These are phyloP conservation scores for Beauveria pseudobassiana DNA, from an alignment of 2,329 filamentous ascomycete genomes.

Conservation along the genomic window DNA sequence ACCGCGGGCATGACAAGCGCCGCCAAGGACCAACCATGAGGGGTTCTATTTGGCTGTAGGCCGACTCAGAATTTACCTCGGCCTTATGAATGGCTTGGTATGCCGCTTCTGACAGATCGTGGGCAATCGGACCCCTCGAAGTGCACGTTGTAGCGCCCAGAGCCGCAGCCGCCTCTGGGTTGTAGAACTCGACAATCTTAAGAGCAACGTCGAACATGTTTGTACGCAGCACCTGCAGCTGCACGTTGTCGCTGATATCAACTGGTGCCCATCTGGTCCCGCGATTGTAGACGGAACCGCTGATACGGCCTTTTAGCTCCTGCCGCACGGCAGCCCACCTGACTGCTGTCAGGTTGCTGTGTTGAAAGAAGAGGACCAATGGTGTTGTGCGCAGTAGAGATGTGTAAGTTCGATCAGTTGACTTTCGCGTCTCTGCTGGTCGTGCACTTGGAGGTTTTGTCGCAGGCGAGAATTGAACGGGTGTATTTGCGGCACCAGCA, in stretches of 20 bases:
- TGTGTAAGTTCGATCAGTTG: constrained; percentile 83
- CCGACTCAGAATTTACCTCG: constrained; percentile 29
- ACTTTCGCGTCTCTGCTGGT: constrained; percentile 75
- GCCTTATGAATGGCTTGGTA: constrained; percentile 39
- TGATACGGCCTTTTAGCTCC: constrained; percentile 36
- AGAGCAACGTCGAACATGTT: constrained; percentile 83
- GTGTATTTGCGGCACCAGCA: constrained; percentile 23
- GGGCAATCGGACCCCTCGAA: constrained; percentile 26
- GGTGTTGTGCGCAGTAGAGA: constrained; percentile 81
- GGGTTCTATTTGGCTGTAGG: constrained; percentile 57
- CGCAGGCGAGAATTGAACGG: constrained; percentile 47
- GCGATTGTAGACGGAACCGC: constrained; percentile 29
- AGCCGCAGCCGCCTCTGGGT: constrained; percentile 35
- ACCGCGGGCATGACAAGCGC: constrained; percentile 74
- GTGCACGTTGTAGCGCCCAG: constrained; percentile 24
- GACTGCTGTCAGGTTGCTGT: constrained; percentile 61
- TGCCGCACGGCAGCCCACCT: constrained; percentile 46
- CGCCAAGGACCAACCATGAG: constrained; percentile 73
- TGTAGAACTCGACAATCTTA: constrained; percentile 78
- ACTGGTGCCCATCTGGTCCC: constrained; percentile 23
- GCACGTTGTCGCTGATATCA: constrained; percentile 53
- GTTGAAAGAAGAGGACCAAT: constrained; percentile 73
- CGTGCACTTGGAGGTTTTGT: constrained; percentile 85
- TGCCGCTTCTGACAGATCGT: constrained; percentile 49
- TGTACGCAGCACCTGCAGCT: constrained; percentile 78